A percentile compares a stretch with the other conserved stretches of the same genome.
These are phyloP conservation scores for Ochromonadaceae sp. DNA, from an alignment of 352 stramenopile species.

Conservation along the genomic window DNA sequence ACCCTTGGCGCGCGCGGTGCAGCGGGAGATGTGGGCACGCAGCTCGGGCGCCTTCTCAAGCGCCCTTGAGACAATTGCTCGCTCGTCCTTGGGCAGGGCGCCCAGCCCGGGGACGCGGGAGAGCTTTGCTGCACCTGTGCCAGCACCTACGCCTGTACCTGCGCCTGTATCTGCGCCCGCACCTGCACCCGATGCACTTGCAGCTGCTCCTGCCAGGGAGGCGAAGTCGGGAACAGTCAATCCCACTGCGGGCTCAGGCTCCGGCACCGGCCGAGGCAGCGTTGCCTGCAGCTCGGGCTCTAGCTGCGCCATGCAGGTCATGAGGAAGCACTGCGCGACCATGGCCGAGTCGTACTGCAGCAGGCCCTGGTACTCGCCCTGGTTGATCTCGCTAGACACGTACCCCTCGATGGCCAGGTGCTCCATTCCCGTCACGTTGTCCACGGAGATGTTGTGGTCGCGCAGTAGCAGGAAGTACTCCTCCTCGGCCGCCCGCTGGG, in stretches of 20 bases:
- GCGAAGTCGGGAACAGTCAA: no score
- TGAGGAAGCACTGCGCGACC: not conserved
- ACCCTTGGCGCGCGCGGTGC: not conserved
- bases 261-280: not conserved
- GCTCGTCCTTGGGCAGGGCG: not conserved
- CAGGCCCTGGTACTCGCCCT: not conserved
- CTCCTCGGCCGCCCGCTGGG: not conserved
- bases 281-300: not conserved
- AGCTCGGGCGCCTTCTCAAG: not conserved
- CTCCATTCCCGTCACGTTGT: slow-evolving; percentile 5
- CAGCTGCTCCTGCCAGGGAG: no score
- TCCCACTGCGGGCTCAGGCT: no score
- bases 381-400: not conserved
- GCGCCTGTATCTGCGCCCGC: not conserved
- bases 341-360: not conserved
- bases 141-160: not conserved
- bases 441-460: not conserved
- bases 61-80: not conserved
- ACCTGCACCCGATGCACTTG: not conserved
- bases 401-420: not conserved
- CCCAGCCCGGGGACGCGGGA: not conserved
- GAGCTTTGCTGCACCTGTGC: not conserved
- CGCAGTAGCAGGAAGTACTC: not conserved
- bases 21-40: not conserved
- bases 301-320: not conserved